Base-by-base conservation (phyloP, 331 rosid species). In the Rosa hybrid region DNA sequence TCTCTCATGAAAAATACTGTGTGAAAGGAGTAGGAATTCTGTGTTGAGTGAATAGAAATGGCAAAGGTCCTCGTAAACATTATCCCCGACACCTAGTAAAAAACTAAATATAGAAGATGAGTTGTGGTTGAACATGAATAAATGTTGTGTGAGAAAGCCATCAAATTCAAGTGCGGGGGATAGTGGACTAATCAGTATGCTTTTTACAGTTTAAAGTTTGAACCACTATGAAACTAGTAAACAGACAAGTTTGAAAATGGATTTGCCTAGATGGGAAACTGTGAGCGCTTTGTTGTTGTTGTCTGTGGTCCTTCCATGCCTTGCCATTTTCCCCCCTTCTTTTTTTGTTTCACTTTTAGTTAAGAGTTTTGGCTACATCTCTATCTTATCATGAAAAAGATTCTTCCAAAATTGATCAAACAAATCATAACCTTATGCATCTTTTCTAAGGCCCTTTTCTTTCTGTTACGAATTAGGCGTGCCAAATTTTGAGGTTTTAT, bases 361-460 rank as follows among this genome's bases (percentile, higher is more conserved):
- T 78, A 38, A 84, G 81, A 83, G 2, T 25, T 82, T 77, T 65
- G 53, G 90, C 79, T 84, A 69, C 65, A 82, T 83, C 87, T 78
- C 79, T 80, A 74, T 70, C 85, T 75, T 65, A 82, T 85, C 84
- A 89, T 83, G 88, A 38, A 49, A 13, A 57, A 42, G 71, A 45
- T 76, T 44, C 57, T 76, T 73, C 77, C 54, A 51, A 51, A 34
- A 60, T 56, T 39, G 54, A 56, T 34, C 51, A 41, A 74, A 57
- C 42, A 44, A 23, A 42, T 62, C 59, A 44, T 38, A 25, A 16
- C 71, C 50, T 75, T 25, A 41, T 44, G 71, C 57, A 44, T 59
- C 70, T 75, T 3, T 12, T 56, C 38, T n/a, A 4, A 4, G 12
- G n/a, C 38, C 38, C 23, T 12, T 42, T 59, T 11, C 5, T 38